Conservation (phyloP, 1,284 basidiomycete genomes). For the Sutorius eximius region DNA sequence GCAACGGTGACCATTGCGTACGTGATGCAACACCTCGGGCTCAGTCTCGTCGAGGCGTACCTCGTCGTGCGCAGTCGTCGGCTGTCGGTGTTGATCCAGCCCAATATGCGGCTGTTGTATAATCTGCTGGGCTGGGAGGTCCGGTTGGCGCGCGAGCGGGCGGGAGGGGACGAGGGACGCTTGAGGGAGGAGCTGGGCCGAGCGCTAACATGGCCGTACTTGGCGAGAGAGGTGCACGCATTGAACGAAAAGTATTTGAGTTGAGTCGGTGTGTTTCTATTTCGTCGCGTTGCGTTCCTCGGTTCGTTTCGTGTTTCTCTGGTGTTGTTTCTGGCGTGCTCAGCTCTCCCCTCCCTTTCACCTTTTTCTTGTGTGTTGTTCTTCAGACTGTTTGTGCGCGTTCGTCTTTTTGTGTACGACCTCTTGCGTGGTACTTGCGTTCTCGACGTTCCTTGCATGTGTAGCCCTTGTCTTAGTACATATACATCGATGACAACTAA, state of each 20-base stretch:
- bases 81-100: conserved; percentile 87
- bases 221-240: conserved; percentile 75
- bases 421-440: too few species aligned
- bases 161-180: conserved; percentile 47
- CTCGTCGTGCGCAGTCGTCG: conserved; percentile 83
- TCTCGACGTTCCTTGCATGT: too few species aligned
- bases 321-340: too few species aligned
- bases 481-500: too few species aligned
- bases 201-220: conserved; percentile 75
- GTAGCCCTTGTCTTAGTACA: too few species aligned
- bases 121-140: conserved; percentile 94
- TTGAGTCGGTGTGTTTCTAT: conserved; percentile 24
- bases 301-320: too few species aligned
- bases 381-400: too few species aligned
- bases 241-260: conserved; percentile 79
- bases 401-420: too few species aligned
- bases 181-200: conserved; percentile 57
- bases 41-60: conserved; percentile 91
- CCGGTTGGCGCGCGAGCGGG: conserved; percentile 71
- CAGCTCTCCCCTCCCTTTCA: too few species aligned
- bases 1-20: conserved; percentile 97
- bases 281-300: background rate
- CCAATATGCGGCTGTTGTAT: conserved; percentile 90
- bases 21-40: conserved; percentile 90
- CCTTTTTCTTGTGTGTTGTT: too few species aligned